Evolutionary conservation across 2,329 filamentous ascomycete species (phyloP), one percentile per base, ranked within the genome.

Genomic region (Botrytis aclada): DNA sequence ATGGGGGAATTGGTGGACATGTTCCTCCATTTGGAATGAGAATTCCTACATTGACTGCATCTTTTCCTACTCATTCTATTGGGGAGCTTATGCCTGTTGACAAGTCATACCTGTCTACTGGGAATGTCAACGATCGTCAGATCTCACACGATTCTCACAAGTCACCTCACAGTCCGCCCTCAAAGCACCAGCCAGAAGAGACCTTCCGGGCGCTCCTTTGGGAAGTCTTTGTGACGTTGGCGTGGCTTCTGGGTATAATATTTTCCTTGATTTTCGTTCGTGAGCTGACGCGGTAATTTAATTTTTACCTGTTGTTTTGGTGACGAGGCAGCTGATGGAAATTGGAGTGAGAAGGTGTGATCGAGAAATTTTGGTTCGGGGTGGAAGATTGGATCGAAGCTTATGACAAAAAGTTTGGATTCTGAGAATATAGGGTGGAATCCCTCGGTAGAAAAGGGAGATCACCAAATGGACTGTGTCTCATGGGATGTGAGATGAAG

Each of bases 11-110:
- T n/a, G 29, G 43, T 37, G 63, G 43, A 9, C 63, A 29, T 37
- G 63, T 47, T 65, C 12, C 32, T 18, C 43, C 63, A 10, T 47
- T 37, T 18, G 63, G 12, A 34, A 29, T 32, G 14, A 22, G 1
- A 8, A 10, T 47, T 16, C 29, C 41, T 8, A 20, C 1, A 1
- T 22, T 47, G 14, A 18, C 29, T 3, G 20, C 63, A 47, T 37
- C 22, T 7, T 8, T 18, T 1, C 3, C 20, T 5, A 5, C 18
- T 18, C 22, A 16, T 9, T 1, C 6, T 14, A 14, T 34, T 7
- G 20, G 25, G 7, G 43, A 65, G 22, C 3, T 16, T 25, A 4
- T 45, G 22, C 29, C 5, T 16, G 14, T 14, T 32, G 12, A 45
- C 8, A 12, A 47, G 9, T 7, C 29, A 34, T 10, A 47, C 20